Conservation (phyloP, 2,329 filamentous ascomycete species). For the Fusarium sp. region DNA sequence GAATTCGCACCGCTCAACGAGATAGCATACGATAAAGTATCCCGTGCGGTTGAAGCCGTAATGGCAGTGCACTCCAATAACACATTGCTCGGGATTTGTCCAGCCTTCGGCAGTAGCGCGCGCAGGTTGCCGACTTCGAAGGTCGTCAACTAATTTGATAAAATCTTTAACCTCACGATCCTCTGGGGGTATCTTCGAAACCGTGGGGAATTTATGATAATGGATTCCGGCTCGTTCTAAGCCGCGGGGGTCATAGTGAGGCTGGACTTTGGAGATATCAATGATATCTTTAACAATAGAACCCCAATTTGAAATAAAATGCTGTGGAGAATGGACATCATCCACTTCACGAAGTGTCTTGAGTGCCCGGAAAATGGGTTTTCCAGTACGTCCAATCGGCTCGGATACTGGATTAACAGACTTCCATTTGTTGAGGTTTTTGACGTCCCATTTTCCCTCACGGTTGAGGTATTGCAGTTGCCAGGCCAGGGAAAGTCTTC, state of each 20-base stretch:
- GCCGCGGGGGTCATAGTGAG: conserved; percentile 83
- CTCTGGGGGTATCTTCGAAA: conserved; percentile 86
- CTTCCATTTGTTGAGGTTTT: conserved; percentile 93
- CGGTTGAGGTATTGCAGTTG: conserved; percentile 89
- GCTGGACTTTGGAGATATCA: conserved; percentile 90
- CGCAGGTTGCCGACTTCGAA: conserved; percentile 63
- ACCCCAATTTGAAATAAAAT: conserved; percentile 76
- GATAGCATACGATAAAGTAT: conserved; percentile 88
- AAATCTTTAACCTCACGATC: conserved; percentile 63
- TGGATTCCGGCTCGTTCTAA: conserved; percentile 72
- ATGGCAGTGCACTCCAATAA: conserved; percentile 90
- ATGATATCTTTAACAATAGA: conserved; percentile 77
- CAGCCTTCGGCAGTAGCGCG: conserved; percentile 51
- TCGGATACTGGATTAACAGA: conserved; percentile 79
- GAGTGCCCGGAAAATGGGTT: conserved; percentile 82
- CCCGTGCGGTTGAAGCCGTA: conserved; percentile 96
- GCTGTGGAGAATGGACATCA: conserved; percentile 77
- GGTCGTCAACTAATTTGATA: conserved; percentile 64
- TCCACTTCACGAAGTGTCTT: conserved; percentile 94
- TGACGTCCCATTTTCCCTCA: conserved; percentile 97
- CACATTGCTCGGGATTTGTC: conserved; percentile 49
- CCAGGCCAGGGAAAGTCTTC: conserved; percentile 84
- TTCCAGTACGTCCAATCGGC: conserved; percentile 67
- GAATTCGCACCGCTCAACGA: conserved; percentile 83
- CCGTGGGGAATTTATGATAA: conserved; percentile 89